Conservation (phyloP, 2,329 filamentous ascomycete species). For the Cordyceps tenuipes region DNA sequence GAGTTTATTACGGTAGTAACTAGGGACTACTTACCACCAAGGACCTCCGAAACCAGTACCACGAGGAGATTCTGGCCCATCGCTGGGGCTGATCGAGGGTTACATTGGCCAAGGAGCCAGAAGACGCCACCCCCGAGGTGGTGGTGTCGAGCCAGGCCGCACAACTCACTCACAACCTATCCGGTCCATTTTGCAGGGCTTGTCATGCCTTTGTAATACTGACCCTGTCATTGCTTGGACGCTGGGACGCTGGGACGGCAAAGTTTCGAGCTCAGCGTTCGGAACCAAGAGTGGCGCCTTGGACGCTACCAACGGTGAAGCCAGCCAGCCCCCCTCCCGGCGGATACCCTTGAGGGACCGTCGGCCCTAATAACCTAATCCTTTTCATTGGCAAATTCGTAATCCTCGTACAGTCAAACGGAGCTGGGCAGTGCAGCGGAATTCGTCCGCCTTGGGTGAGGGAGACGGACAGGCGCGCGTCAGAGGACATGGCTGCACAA, state of each 20-base stretch:
- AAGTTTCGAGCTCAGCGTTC: not conserved
- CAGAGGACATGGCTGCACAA: not conserved
- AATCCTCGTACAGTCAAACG: not conserved
- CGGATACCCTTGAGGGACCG: not conserved
- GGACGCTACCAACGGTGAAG: not conserved
- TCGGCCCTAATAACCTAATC: not conserved
- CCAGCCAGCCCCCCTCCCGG: no score
- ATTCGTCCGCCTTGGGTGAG: not conserved
- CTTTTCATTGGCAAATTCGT: not conserved
- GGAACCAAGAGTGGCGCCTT: not conserved
- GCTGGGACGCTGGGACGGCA: no score
- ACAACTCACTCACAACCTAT: not conserved
- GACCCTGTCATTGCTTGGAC: not conserved
- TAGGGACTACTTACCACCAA: not conserved
- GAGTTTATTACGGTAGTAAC: not conserved
- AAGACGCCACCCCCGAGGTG: conserved; percentile 5
- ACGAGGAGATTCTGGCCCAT: not conserved
- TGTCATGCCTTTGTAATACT: not conserved
- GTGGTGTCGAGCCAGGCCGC: not conserved
- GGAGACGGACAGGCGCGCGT: not conserved
- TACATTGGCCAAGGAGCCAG: conserved; percentile 6
- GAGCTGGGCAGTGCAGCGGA: not conserved
- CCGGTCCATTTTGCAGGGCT: not conserved
- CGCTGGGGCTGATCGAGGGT: conserved; percentile 9
- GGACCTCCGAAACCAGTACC: not conserved